These are phyloP conservation scores for Neurospora sp. DNA, from an alignment of 495 filamentous ascomycete genomes.

Conservation along the genomic window DNA sequence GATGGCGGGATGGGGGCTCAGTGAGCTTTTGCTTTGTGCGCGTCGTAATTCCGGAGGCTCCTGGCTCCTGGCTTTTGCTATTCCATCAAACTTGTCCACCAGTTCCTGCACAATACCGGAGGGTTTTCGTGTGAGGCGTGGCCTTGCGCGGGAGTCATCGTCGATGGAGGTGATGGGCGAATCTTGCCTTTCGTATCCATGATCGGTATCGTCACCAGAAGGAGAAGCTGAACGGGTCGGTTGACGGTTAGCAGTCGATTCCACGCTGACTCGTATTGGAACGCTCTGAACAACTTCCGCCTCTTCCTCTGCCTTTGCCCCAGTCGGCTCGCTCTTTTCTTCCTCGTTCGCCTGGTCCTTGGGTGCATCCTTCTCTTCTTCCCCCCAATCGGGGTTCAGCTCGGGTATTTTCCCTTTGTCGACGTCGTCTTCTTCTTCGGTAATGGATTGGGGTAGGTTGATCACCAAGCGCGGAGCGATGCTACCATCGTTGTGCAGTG, in stretches of 20 bases:
- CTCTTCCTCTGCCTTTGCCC: background rate
- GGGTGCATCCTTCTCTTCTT: background rate
- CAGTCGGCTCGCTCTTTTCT: background rate
- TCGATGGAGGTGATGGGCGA: constrained; percentile 47
- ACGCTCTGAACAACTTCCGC: background rate
- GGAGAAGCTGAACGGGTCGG: constrained; percentile 28
- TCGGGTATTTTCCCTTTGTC: background rate
- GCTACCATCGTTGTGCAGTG: constrained; percentile 4
- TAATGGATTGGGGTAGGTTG: constrained; percentile 5
- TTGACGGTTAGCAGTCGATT: constrained; percentile 7
- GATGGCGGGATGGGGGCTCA: constrained; percentile 1
- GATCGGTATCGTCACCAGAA: constrained; percentile 31
- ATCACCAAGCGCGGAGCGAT: constrained; percentile 14
- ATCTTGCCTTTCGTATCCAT: constrained; percentile 28
- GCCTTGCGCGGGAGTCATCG: constrained; percentile 30
- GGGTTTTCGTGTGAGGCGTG: constrained; percentile 15
- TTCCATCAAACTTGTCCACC: constrained; percentile 37
- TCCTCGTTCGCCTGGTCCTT: background rate
- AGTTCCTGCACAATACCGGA: constrained; percentile 37
- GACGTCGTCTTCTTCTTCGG: background rate
- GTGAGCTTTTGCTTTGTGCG: constrained; percentile 9
- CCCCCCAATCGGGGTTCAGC: background rate
- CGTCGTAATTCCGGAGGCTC: constrained; percentile 13
- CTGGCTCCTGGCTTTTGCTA: constrained; percentile 27
- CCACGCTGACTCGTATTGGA: constrained; percentile 6